Percentiles rank a stretch among this genome's conserved stretches.
These are phyloP conservation scores for Penicillium sp. DNA, from an alignment of 2,329 filamentous ascomycete genomes.

Conservation along the genomic window DNA sequence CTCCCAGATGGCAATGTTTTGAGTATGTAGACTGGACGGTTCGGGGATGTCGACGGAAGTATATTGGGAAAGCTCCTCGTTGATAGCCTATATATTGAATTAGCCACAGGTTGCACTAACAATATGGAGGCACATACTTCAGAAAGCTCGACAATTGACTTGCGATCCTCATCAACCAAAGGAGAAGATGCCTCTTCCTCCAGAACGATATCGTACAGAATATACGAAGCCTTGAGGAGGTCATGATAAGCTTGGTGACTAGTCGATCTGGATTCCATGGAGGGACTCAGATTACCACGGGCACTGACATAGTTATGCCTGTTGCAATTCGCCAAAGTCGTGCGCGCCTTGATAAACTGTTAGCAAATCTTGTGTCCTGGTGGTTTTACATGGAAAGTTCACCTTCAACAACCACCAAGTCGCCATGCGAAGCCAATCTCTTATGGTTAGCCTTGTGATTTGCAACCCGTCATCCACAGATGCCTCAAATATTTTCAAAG, in stretches of 20 bases:
- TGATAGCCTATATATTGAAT: conserved; percentile 26
- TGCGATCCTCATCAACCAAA: conserved; percentile 32
- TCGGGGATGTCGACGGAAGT: conserved; percentile 29
- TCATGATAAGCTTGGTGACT: conserved; percentile 35
- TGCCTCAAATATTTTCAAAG: conserved; percentile 21
- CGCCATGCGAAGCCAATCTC: conserved; percentile 33
- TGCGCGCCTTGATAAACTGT: conserved; percentile 22
- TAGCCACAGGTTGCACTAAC: background rate
- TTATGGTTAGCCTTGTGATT: conserved; percentile 24
- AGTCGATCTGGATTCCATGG: conserved; percentile 21
- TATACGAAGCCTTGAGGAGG: conserved; percentile 34
- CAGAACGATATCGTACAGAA: conserved; percentile 35
- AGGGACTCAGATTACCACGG: conserved; percentile 27
- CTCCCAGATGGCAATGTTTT: conserved; percentile 33
- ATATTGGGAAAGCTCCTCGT: conserved; percentile 31
- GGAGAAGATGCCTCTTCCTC: conserved; percentile 23
- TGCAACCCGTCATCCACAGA: conserved; percentile 25
- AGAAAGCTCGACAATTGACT: conserved; percentile 32
- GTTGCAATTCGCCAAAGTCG: conserved; percentile 25
- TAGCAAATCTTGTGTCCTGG: background rate
- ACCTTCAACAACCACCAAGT: conserved; percentile 34
- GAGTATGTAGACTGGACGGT: conserved; percentile 19
- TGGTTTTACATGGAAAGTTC: background rate
- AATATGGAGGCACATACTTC: conserved; percentile 18
- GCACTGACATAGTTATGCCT: conserved; percentile 20